Evolutionary conservation across 805 yeast species (phyloP).

Genomic region (Lachancea mirantina): DNA sequence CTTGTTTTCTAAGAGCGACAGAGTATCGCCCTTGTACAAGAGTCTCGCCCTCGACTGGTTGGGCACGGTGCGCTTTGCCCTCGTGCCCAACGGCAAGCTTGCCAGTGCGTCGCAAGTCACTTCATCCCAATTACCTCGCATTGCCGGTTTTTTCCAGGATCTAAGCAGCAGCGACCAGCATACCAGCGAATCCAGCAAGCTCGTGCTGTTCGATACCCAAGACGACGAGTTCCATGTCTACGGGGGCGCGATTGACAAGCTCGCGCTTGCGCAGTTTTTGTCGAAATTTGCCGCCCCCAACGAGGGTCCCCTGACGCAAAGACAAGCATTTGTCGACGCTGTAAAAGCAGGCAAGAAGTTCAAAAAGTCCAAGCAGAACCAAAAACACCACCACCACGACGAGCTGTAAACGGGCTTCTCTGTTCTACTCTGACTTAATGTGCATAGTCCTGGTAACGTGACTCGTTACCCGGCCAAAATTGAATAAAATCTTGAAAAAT

Average conservation of each 20-base stretch:
- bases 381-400: conserved; percentile 15
- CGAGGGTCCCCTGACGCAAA: conserved; percentile 30
- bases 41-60: conserved; percentile 66
- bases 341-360: conserved; percentile 12
- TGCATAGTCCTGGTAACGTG: too few relatives aligned
- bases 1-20: conserved; percentile 44
- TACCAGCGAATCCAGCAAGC: conserved; percentile 11
- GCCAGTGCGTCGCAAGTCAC: conserved; percentile 8
- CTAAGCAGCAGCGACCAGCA: conserved; percentile 13
- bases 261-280: conserved; percentile 21
- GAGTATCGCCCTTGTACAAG: conserved; percentile 50
- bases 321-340: conserved; percentile 15
- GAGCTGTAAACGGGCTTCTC: conserved; percentile 18
- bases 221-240: conserved; percentile 16
- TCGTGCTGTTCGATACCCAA: conserved; percentile 20
- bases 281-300: conserved; percentile 18
- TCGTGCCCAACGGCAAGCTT: conserved; percentile 30
- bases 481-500: too few relatives aligned
- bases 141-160: conserved; percentile 19
- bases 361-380: conserved; percentile 2
- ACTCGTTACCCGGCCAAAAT: too few relatives aligned
- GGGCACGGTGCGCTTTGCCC: conserved; percentile 41
- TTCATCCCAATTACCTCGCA: conserved; percentile 8
- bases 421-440: too few relatives aligned
- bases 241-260: conserved; percentile 19